phyloP scores from a whole-genome alignment of 306 rosid species.

The Prunus kanzakura region DNA sequence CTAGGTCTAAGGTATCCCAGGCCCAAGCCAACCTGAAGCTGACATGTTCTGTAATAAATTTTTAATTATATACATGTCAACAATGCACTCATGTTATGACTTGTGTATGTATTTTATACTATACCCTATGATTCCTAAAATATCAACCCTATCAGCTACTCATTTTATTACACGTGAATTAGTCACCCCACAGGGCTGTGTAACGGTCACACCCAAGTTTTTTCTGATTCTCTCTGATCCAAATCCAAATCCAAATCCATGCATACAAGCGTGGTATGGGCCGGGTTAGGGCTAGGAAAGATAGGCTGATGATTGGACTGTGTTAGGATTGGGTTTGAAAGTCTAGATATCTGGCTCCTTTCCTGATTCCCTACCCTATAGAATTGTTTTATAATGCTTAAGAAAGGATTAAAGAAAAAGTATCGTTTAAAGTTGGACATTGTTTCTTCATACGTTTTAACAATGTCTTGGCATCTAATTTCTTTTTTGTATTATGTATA shows the following conservation, averaged over 20 bases:
- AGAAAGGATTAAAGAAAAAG: neutral
- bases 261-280: neutral
- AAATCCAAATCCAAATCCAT: neutral
- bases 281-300: neutral
- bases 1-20: neutral
- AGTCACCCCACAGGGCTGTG: too few relatives aligned
- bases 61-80: neutral
- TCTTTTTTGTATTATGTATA: constrained; percentile 17
- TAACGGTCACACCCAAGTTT: too few relatives aligned
- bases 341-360: neutral
- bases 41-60: neutral
- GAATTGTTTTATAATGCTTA: neutral
- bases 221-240: neutral
- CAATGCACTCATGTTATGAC: too few relatives aligned
- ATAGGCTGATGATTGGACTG: neutral
- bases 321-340: neutral
- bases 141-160: too few relatives aligned
- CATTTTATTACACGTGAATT: too few relatives aligned
- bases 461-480: neutral
- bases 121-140: too few relatives aligned
- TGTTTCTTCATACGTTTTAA: neutral
- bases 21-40: neutral
- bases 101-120: too few relatives aligned
- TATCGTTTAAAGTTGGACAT: neutral
- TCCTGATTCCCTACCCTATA: neutral